Conservation (phyloP, 352 stramenopile species). For the Globisporangium abappressorium region DNA sequence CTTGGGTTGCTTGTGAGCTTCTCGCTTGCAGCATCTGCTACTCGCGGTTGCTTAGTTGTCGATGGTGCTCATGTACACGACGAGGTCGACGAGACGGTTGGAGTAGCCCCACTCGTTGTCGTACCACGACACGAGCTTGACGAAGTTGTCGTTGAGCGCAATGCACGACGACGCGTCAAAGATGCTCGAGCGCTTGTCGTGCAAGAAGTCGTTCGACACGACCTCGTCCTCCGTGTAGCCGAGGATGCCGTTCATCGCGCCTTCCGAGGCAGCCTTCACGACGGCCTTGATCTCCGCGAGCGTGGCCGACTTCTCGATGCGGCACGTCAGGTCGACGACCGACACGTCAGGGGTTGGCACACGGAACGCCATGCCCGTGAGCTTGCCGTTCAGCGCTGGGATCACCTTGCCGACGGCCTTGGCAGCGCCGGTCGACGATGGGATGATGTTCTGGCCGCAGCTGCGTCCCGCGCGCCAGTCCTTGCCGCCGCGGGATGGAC, state of each 20-base stretch:
- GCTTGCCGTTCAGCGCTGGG: conserved; percentile 89
- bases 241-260: conserved; percentile 95
- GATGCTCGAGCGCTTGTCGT: conserved; percentile 93
- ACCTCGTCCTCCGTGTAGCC: conserved; percentile 98
- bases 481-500: conserved; percentile 95
- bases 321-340: conserved; percentile 87
- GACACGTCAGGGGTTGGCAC: conserved; percentile 90
- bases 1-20: not conserved
- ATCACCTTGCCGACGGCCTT: conserved; percentile 99
- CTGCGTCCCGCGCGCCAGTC: conserved; percentile 98
- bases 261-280: conserved; percentile 94
- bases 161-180: conserved; percentile 96
- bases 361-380: conserved; percentile 92
- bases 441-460: conserved; percentile 99
- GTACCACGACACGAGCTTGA: conserved; percentile 96
- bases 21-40: not conserved
- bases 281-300: conserved; percentile 98
- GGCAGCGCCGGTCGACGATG: conserved; percentile 95
- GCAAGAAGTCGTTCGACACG: conserved; percentile 97
- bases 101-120: conserved; percentile 95
- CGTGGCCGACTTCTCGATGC: conserved; percentile 88
- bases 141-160: conserved; percentile 93
- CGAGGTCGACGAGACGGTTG: conserved; percentile 80
- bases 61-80: conserved; percentile 45
- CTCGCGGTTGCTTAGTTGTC: conserved; percentile 32